These are phyloP conservation scores for Cytospora paraplurivora DNA, from an alignment of 2,329 filamentous ascomycete genomes.

Conservation along the genomic window DNA sequence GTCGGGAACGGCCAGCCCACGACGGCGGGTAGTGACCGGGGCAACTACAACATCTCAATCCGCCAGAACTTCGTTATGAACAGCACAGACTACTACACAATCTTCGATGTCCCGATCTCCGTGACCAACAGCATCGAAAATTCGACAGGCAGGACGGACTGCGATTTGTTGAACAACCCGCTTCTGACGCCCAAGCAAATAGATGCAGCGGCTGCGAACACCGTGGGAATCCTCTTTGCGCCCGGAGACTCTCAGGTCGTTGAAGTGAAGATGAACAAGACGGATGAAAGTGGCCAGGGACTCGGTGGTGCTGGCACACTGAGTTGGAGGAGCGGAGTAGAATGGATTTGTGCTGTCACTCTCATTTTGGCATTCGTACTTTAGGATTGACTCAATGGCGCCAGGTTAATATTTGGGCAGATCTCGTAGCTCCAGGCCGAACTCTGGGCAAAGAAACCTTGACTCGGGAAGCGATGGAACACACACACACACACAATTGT, in stretches of 20 bases:
- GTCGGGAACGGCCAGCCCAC: constrained; percentile 59
- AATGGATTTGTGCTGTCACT: constrained; percentile 40
- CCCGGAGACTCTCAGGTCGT: constrained; percentile 52
- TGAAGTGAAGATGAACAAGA: constrained; percentile 37
- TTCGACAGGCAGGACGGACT: constrained; percentile 46
- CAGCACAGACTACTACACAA: constrained; percentile 64
- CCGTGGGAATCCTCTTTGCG: constrained; percentile 52
- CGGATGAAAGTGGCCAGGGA: constrained; percentile 31
- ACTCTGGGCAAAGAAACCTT: neutral
- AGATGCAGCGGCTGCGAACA: constrained; percentile 45
- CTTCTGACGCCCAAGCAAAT: constrained; percentile 51
- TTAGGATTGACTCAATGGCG: constrained; percentile 28
- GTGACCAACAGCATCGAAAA: constrained; percentile 65
- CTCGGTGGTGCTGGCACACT: constrained; percentile 39
- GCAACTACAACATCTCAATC: constrained; percentile 71
- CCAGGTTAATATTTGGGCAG: neutral
- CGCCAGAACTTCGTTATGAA: constrained; percentile 71
- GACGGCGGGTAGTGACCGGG: constrained; percentile 53
- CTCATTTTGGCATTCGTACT: constrained; percentile 38
- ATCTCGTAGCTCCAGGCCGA: constrained; percentile 6
- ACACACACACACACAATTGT: too few relatives aligned
- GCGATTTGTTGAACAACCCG: constrained; percentile 54
- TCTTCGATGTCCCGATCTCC: constrained; percentile 70
- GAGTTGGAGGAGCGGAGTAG: constrained; percentile 38
- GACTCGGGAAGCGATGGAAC: too few relatives aligned